Base-by-base conservation (phyloP, 1,284 basidiomycete genomes). In the Pulchroboletus neoregius region DNA sequence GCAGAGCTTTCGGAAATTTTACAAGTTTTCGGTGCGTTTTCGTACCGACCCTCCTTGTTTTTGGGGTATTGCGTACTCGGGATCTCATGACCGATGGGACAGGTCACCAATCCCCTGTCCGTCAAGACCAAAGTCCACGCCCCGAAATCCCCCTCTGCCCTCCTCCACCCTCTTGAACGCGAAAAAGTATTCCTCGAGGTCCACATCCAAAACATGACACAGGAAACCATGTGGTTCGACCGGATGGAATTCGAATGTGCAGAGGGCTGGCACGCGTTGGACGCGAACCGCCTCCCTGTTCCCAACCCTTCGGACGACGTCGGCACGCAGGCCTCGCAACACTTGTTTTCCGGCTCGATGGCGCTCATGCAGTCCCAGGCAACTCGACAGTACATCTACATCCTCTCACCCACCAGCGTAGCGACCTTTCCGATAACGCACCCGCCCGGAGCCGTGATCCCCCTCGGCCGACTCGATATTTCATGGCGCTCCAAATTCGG, bases 111-210 rank as follows among this genome's bases (percentile, higher is more conserved):
- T 55, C 91, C 91, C 1, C 70, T 94, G 6, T 88, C 88, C 1
- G 91, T 94, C 51, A 93, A 93, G 68, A 93, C 91, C 9, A 91
- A 92, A 65, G 88, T 93, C 0, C 87, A 94, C 60, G 62, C 72
- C 1, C 78, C 87, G 0, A 79, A 76, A 38, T 84, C 87, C 1
- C 84, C 90, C 1, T 79, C 84, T 20, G 84, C 88, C 1, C 53
- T 81, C 5, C 69, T 91, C 11, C 76, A 79, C 6, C 67, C 74
- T 3, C 40, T 58, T 3, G 82, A 88, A 56, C 75, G 88, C 34
- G 82, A 87, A 40, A 88, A 90, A 52, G 75, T 92, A 18, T 92
- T 91, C 61, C 79, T 94, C 15, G 91, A 94, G 63, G 80, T 93
- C 0, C 87, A 93, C 57, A 83, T 93, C 26, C 91, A 94, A 62